A percentile compares a stretch with the other conserved stretches of the same genome.
These are phyloP conservation scores for Clonostachys byssicola DNA, from an alignment of 2,329 filamentous ascomycete genomes.

Conservation along the genomic window DNA sequence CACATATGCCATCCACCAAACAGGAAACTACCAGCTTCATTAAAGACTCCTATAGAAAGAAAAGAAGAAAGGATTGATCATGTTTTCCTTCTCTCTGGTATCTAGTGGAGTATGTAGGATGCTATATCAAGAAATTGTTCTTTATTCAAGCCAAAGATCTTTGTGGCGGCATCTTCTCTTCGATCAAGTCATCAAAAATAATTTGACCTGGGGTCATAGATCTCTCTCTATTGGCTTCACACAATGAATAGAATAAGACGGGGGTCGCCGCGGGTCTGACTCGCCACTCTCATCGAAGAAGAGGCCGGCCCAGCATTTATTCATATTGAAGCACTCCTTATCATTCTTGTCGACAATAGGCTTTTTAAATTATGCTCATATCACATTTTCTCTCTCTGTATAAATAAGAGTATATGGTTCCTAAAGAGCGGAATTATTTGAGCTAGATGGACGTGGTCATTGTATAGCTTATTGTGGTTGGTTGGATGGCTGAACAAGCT, in stretches of 20 bases:
- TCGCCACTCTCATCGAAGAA: too few species aligned
- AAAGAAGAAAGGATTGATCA: conserved; percentile 12
- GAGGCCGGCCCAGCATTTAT: too few species aligned
- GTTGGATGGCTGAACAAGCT: conserved; percentile 8
- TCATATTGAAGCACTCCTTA: conserved; percentile 8
- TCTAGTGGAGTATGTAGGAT: conserved; percentile 14
- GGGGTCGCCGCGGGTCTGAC: too few species aligned
- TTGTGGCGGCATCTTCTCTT: conserved; percentile 9
- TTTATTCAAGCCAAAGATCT: conserved; percentile 10
- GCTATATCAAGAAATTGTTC: conserved; percentile 12
- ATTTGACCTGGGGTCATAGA: too few species aligned
- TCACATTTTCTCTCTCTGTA: conserved; percentile 6
- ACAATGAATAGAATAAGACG: too few species aligned
- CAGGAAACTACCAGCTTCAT: conserved; percentile 5
- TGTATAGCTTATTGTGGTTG: conserved; percentile 10
- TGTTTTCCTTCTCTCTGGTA: conserved; percentile 13
- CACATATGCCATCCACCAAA: conserved; percentile 2
- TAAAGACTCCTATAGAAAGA: conserved; percentile 3
- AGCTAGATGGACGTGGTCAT: conserved; percentile 13
- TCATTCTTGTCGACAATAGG: background rate
- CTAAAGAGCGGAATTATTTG: conserved; percentile 10
- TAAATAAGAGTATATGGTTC: conserved; percentile 4
- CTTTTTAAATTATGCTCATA: conserved; percentile 2
- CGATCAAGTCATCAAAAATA: conserved; percentile 8
- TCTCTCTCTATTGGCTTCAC: too few species aligned